Evolutionary conservation across 1,284 basidiomycete genomes (phyloP), one percentile per base, ranked within the genome.

Genomic region (Serendipita sp.): DNA sequence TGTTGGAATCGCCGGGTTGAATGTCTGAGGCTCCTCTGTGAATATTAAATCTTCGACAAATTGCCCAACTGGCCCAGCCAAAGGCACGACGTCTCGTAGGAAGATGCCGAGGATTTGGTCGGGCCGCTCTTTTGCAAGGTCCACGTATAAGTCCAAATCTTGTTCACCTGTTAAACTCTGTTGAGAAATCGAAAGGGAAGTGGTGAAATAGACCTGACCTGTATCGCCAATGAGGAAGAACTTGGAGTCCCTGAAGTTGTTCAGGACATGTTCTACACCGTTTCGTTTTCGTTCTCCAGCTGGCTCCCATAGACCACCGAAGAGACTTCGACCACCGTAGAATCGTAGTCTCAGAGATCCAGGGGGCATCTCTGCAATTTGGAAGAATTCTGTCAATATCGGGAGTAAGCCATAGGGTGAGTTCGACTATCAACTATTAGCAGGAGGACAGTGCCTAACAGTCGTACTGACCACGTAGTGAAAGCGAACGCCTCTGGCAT

Each of bases 191-290:
- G 22, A n/a, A 10, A 8, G 17, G 15, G 22, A 58, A 22, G 10
- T 1, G 17, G n/a, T 29, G n/a, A n/a, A 12, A 32, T 58, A 41
- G 38, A 41, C 38, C 13, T 41, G 6, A 58, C 53, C 53, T 0
- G 84, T 83, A 71, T 95, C 93, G 5, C 92, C 92, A 35, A 95
- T 78, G 58, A 94, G 80, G 68, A 96, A 74, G 73, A 96, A 95
- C 22, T 75, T 78, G 2, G 86, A 82, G 49, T 83, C 76, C 1
- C 81, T 82, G 71, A 94, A 93, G 8, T 82, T 78, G 62, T 87
- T 80, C n/a, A 95, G 75, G 32, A 92, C 77, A 49, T 92, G 88
- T 5, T 84, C 71, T 2, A 94, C 82, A n/a, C 84, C 85, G 0
- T 79, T 80, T 3, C 84, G 82, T 73, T 96, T 96, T 45, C 92